These are phyloP conservation scores for Cladorrhinum samala DNA, from an alignment of 495 filamentous ascomycete species.

Conservation along the genomic window DNA sequence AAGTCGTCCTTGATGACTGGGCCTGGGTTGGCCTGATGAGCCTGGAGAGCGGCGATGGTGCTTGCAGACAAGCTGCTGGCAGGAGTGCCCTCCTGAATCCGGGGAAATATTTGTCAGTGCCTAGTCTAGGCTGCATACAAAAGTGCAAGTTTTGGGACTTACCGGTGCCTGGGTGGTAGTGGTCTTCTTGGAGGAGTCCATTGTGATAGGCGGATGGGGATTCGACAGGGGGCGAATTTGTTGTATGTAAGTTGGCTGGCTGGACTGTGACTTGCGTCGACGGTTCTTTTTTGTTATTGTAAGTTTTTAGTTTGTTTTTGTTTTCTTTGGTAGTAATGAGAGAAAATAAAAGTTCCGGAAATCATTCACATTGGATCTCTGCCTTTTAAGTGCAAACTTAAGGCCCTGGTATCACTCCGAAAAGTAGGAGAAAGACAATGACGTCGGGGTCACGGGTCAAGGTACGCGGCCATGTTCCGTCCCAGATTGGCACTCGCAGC, in stretches of 20 bases:
- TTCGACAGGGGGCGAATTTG: neutral
- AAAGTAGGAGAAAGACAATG: neutral
- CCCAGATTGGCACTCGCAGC: neutral
- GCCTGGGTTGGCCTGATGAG: constrained; percentile 44
- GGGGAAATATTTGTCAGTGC: too few relatives aligned
- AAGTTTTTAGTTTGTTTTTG: neutral
- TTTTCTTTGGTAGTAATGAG: neutral
- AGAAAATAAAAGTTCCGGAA: neutral
- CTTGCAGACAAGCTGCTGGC: constrained; percentile 21
- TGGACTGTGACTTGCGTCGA: neutral
- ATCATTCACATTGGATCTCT: too few relatives aligned
- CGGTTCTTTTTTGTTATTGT: neutral
- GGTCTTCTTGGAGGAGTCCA: neutral
- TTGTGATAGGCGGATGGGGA: neutral
- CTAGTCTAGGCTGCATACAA: too few relatives aligned
- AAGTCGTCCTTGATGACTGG: constrained; percentile 45
- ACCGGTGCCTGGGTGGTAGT: constrained; percentile 1
- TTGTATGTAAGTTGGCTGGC: neutral
- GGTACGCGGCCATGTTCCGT: neutral
- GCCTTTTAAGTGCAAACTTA: neutral
- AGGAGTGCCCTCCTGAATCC: constrained; percentile 14
- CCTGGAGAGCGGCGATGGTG: constrained; percentile 31
- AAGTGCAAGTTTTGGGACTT: neutral
- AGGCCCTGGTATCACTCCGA: neutral
- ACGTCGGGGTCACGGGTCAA: constrained; percentile 4